Base-by-base conservation (phyloP, 2,329 filamentous ascomycete genomes). In the Penicillium frequentans region DNA sequence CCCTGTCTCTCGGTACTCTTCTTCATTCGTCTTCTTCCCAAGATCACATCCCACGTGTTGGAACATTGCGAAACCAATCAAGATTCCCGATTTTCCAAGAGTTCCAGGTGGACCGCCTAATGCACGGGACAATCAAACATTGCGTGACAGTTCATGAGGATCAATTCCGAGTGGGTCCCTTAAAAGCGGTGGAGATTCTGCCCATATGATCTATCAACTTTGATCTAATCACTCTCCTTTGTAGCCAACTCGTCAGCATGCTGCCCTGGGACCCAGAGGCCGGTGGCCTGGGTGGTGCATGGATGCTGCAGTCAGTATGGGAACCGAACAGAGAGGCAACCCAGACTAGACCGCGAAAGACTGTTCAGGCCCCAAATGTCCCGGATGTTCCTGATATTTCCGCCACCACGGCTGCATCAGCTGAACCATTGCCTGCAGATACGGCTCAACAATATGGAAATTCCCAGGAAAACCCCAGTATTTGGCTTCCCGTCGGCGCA, bases 131-230 rank as follows among this genome's bases (percentile, higher is more conserved):
- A 33, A 5, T 33, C 31, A 14, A 33, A 33, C 31, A 14, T 16
- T 14, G 31, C 31, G 31, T 13, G 31, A 31, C 3, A 31, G 1
- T 14, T 31, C 10, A 33, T 33, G 13, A 14, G 31, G 35, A 39
- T 42, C 39, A 3, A 1, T 10, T 11, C 39, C 3, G 2, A 42
- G 39, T 42, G 39, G 19, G 19, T 19, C 35, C 35, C 48, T 50
- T 35, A 8, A 43, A 23, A 50, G 57, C 53, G 53, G 57, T 59
- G 53, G 50, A 26, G 4, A 11, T 52, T 56, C 49, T 59, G 53
- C 53, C 45, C 24, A 19, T 39, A 48, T 51, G 45, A 49, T 35
- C 27, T 49, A 29, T 26, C 27, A 21, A 3, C 26, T 29, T 52
- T 10, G 16, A 37, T 19, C 16, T 19, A 37, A 37, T 16, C n/a